Percentiles rank a stretch among this genome's conserved stretches.
phyloP scores from a whole-genome alignment of 2,329 filamentous ascomycete genomes.

The Botrytis porri region DNA sequence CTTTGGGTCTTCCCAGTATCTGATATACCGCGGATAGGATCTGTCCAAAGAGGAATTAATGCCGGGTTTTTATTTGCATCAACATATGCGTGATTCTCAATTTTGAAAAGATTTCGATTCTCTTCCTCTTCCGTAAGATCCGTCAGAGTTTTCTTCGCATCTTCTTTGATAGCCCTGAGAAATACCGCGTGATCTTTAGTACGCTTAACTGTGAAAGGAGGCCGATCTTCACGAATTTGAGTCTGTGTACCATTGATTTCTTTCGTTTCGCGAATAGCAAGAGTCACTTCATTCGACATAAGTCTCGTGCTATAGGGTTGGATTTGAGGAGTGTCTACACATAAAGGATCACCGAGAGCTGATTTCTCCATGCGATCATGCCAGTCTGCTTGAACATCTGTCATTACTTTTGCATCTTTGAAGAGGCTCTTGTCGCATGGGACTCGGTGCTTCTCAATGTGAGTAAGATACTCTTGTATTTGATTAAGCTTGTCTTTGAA shows the following conservation, averaged over 20 bases:
- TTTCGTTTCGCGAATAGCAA: conserved; percentile 19
- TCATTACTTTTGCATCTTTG: conserved; percentile 29
- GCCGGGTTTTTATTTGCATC: conserved; percentile 29
- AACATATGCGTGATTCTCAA: conserved; percentile 31
- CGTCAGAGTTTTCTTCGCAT: conserved; percentile 17
- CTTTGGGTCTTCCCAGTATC: conserved; percentile 20
- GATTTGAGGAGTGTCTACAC: conserved; percentile 15
- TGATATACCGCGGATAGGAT: conserved; percentile 29
- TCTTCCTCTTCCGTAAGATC: conserved; percentile 26
- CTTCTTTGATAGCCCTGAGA: conserved; percentile 24
- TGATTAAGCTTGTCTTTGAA: conserved; percentile 42
- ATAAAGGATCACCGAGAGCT: conserved; percentile 6
- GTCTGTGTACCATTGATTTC: conserved; percentile 19
- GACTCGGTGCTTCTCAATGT: conserved; percentile 12
- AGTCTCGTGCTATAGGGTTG: conserved; percentile 28
- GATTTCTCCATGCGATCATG: conserved; percentile 16
- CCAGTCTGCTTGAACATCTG: conserved; percentile 31
- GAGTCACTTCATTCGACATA: conserved; percentile 20
- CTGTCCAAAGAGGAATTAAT: conserved; percentile 33
- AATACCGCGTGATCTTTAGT: conserved; percentile 28
- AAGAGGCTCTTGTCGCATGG: conserved; percentile 23
- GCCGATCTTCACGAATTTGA: conserved; percentile 29
- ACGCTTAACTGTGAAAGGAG: conserved; percentile 29
- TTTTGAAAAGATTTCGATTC: conserved; percentile 26
- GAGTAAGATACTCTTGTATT: conserved; percentile 32